Conservation (phyloP, 495 filamentous ascomycete genomes). For the Thermothielavioides terrestris region DNA sequence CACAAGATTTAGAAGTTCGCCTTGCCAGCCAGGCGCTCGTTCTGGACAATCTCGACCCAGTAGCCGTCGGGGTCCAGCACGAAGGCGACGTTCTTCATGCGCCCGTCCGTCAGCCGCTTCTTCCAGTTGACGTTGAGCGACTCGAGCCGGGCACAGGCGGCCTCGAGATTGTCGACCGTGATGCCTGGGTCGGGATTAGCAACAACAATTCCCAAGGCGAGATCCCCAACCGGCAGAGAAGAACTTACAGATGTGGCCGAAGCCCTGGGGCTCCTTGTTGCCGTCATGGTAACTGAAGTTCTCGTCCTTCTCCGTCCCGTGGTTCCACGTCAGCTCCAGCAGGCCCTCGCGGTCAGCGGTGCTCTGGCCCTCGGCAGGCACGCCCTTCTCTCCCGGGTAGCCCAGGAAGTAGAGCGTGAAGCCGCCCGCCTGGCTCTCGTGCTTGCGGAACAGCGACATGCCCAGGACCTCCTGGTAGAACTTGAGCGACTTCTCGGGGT, state of each 20-base stretch:
- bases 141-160: conserved; percentile 79
- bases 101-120: conserved; percentile 84
- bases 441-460: conserved; percentile 69
- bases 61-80: conserved; percentile 87
- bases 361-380: conserved; percentile 39
- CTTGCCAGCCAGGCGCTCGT: conserved; percentile 49
- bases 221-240: background rate
- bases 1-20: conserved; percentile 35
- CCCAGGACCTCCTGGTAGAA: conserved; percentile 90
- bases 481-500: conserved; percentile 68
- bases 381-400: conserved; percentile 49
- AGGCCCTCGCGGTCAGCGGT: conserved; percentile 69
- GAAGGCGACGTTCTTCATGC: conserved; percentile 94
- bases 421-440: conserved; percentile 56
- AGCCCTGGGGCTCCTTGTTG: conserved; percentile 85
- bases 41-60: conserved; percentile 86
- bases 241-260: conserved; percentile 75
- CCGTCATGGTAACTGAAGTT: conserved; percentile 85
- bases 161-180: conserved; percentile 80
- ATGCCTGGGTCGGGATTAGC: conserved; percentile 47
- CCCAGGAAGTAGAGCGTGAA: conserved; percentile 94
- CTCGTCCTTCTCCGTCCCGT: conserved; percentile 86
- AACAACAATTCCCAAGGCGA: no score
- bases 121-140: conserved; percentile 77
- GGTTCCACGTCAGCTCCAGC: conserved; percentile 92